Conservation (phyloP, 805 yeast genomes). For the Candida xyloterini region DNA sequence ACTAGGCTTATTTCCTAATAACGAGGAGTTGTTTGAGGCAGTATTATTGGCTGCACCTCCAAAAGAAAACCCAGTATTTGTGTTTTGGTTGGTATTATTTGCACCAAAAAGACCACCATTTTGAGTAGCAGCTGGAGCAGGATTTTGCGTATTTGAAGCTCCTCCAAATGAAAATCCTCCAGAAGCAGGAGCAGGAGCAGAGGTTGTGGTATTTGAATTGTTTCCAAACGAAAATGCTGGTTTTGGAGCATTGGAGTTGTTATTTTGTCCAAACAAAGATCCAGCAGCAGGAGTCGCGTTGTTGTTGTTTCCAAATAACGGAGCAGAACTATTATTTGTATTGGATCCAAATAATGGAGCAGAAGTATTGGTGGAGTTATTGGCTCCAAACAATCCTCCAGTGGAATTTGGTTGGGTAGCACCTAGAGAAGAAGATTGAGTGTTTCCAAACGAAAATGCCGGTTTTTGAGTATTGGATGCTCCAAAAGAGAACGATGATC, state of each 20-base stretch:
- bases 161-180: constrained; percentile 16
- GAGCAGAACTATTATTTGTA: not conserved
- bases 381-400: constrained; percentile 6
- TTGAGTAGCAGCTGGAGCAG: constrained; percentile 9
- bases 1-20: no score
- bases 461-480: constrained; percentile 4
- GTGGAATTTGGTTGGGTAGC: not conserved
- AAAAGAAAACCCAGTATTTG: constrained; percentile 7
- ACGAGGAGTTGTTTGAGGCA: not conserved
- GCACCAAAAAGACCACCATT: constrained; percentile 12
- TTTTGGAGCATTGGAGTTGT: constrained; percentile 6
- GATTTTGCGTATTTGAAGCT: constrained; percentile 1
- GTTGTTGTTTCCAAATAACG: constrained; percentile 1
- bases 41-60: constrained; percentile 10
- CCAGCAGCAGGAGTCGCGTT: constrained; percentile 19
- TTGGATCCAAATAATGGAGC: not conserved
- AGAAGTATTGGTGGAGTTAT: constrained; percentile 1
- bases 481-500: constrained; percentile 14
- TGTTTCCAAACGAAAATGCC: constrained; percentile 3
- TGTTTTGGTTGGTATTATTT: not conserved
- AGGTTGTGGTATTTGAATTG: constrained; percentile 1
- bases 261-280: constrained; percentile 14
- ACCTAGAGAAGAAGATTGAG: not conserved
- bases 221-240: constrained; percentile 11
- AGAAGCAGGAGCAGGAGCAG: constrained; percentile 9